These are phyloP conservation scores for Saccharomyces pastorianus DNA, from an alignment of 1,139 yeast genomes.

Conservation along the genomic window DNA sequence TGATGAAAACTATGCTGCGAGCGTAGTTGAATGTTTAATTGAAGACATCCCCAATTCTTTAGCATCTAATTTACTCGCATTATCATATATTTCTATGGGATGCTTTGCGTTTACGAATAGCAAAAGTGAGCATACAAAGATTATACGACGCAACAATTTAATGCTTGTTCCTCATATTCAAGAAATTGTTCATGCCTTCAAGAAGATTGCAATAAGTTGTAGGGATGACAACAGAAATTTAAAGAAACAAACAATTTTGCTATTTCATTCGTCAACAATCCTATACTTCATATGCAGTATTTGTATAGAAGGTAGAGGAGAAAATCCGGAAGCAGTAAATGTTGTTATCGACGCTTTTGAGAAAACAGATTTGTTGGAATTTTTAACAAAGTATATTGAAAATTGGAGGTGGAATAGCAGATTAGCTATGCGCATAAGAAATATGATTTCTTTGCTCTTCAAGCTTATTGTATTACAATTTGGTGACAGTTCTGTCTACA, in stretches of 20 bases:
- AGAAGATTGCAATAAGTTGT: slow-evolving; percentile 21
- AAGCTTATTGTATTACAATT: slow-evolving; percentile 55
- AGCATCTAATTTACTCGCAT: slow-evolving; percentile 12
- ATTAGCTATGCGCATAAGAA: slow-evolving; percentile 40
- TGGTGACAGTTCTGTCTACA: slow-evolving; percentile 46
- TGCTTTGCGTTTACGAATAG: slow-evolving; percentile 11
- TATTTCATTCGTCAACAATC: slow-evolving; percentile 44
- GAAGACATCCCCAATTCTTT: slow-evolving; percentile 5
- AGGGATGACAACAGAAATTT: slow-evolving; percentile 19
- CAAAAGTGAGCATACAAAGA: slow-evolving; percentile 14
- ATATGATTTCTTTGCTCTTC: slow-evolving; percentile 49
- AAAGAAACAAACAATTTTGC: slow-evolving; percentile 19
- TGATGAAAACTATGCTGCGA: slow-evolving; percentile 16
- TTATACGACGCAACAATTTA: slow-evolving; percentile 19
- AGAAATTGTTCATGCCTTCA: slow-evolving; percentile 16
- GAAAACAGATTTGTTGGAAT: slow-evolving; percentile 37
- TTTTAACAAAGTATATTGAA: slow-evolving; percentile 48
- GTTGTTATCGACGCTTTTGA: slow-evolving; percentile 19
- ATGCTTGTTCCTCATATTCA: slow-evolving; percentile 12
- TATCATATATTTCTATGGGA: slow-evolving; percentile 26
- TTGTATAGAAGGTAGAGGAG: slow-evolving; percentile 22
- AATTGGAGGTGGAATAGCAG: slow-evolving; percentile 55
- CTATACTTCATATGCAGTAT: slow-evolving; percentile 41
- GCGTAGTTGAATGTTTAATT: slow-evolving; percentile 8
- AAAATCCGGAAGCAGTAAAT: slow-evolving; percentile 6